A percentile compares a stretch with the other conserved stretches of the same genome.
These are phyloP conservation scores for Venturia oleaginea DNA, from an alignment of 2,329 filamentous ascomycete species.

Conservation along the genomic window DNA sequence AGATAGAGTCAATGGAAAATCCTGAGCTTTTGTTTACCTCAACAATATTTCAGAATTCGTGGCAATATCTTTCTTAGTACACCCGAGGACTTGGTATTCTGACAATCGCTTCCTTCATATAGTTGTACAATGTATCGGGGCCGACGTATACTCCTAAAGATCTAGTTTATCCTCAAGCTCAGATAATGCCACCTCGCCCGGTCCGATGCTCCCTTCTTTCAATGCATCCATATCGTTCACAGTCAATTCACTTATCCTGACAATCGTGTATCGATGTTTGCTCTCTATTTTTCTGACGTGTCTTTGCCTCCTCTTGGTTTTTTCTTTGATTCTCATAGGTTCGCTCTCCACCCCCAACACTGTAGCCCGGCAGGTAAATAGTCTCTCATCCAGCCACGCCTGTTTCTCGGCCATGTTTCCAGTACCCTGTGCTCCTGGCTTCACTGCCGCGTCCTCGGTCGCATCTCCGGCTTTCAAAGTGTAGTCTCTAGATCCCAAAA, in stretches of 20 bases:
- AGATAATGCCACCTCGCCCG: not conserved
- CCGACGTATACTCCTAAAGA: not conserved
- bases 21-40: not conserved
- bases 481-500: slow-evolving; percentile 80
- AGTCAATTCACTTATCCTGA: slow-evolving; percentile 75
- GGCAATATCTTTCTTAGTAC: not conserved
- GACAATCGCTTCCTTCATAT: not conserved
- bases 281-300: slow-evolving; percentile 67
- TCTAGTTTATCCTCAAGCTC: not conserved
- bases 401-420: slow-evolving; percentile 20
- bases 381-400: slow-evolving; percentile 16
- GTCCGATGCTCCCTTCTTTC: not conserved
- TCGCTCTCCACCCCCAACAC: slow-evolving; percentile 76
- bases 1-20: not conserved
- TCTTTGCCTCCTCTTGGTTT: slow-evolving; percentile 56
- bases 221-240: slow-evolving; percentile 32
- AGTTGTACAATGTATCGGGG: not conserved
- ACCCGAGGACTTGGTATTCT: not conserved
- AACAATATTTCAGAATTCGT: not conserved
- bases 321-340: slow-evolving; percentile 46
- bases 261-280: slow-evolving; percentile 82
- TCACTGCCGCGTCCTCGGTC: slow-evolving; percentile 18
- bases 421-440: slow-evolving; percentile 21
- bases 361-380: slow-evolving; percentile 13
- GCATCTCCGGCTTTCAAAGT: slow-evolving; percentile 63